Evolutionary conservation across 2,329 filamentous ascomycete species (phyloP), one percentile per base, ranked within the genome.

Genomic region (Fusarium sp.): DNA sequence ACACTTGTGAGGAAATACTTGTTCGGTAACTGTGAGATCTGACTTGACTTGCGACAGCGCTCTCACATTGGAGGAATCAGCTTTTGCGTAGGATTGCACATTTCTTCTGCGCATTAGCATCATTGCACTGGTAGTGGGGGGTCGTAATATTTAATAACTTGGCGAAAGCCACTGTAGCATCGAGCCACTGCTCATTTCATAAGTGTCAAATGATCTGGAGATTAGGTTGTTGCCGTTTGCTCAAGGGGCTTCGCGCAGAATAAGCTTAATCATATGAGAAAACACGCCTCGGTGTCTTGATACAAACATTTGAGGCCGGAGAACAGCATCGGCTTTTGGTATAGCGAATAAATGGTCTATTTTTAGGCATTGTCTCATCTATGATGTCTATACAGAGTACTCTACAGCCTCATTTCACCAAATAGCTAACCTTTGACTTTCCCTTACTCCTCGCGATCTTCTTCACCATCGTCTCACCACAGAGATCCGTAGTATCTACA

Each of bases 391-490:
- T 44, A n/a, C n/a, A n/a, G n/a, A n/a, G n/a, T n/a, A 6, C 10
- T 25, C 21, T 35, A 21, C 16, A 21, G 6, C 10, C 10, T 64
- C 53, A 75, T 10, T 62, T 75, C 1, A 77, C 58, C 9, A 62
- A n/a, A 25, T 77, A 77, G 50, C 75, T 78, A 6, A 77, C 75
- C 23, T 72, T 74, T 32, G 75, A 77, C 50, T 67, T 74, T 5
- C 75, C 75, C 47, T 77, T 77, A 23, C 54, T 75, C n/a, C 75
- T 74, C 4, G 75, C 59, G 43, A 94, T 91, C 83, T 92, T 93
- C 83, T 86, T 91, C 8, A 94, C 90, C 6, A 83, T 88, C 9
- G 90, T 89, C 78, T 87, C 86, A 2, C 91, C 90, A 75, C 88
- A 90, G 67, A 86, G 74, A 64, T 87, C 85, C 25, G 90, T 92